Evolutionary conservation across 352 stramenopile species (phyloP).

Genomic region (Thraustotheca clavata): DNA sequence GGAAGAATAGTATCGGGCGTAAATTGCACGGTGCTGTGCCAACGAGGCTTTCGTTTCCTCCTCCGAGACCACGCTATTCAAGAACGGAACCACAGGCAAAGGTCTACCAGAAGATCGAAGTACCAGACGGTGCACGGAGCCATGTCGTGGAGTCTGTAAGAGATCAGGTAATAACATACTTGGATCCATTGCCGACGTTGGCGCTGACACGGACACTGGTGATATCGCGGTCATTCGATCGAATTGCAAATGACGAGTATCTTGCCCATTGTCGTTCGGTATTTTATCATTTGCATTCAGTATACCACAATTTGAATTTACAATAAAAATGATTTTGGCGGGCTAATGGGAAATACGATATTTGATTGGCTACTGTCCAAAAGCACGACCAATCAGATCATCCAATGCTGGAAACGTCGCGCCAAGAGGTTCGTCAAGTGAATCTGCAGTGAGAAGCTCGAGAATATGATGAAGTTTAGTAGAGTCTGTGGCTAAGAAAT

Average conservation of each 20-base stretch:
- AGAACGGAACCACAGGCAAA: not conserved
- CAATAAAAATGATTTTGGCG: not conserved
- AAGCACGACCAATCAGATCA: not conserved
- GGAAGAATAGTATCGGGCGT: not conserved
- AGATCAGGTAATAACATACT: not conserved
- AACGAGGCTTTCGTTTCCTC: not conserved
- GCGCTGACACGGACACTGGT: not conserved
- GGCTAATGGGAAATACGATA: not conserved
- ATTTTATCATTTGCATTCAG: not conserved
- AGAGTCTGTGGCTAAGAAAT: not conserved
- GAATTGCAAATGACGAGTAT: not conserved
- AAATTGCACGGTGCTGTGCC: not conserved
- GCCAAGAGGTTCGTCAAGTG: not conserved
- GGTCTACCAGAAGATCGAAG: not conserved
- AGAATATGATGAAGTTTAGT: not conserved
- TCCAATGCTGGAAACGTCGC: not conserved
- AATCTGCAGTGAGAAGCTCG: not conserved
- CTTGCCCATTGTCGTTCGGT: not conserved
- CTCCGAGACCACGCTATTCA: not conserved
- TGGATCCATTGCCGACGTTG: not conserved
- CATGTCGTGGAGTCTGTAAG: not conserved
- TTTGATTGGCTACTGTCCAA: not conserved
- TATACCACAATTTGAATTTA: not conserved
- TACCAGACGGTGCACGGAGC: not conserved
- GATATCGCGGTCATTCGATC: not conserved